Percentiles rank a stretch among this genome's conserved stretches.
Evolutionary conservation across 495 filamentous ascomycete species (phyloP).

Genomic region (Penicillium simplicissimum): DNA sequence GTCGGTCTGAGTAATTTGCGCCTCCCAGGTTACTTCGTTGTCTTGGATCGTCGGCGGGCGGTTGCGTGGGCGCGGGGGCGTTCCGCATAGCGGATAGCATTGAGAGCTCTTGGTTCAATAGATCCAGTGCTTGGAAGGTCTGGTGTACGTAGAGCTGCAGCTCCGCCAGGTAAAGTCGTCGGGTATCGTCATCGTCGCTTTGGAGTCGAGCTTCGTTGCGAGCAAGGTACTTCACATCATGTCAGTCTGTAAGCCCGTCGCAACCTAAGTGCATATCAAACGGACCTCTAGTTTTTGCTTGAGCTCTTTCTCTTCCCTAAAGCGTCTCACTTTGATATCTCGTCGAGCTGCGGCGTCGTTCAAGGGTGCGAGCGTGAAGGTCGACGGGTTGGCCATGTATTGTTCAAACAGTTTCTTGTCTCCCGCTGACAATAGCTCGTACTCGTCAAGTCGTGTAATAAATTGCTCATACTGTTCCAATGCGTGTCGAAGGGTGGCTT

Average conservation of each 20-base stretch:
- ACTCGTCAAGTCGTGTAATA: conserved; percentile 72
- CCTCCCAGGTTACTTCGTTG: conserved; percentile 41
- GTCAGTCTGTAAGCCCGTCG: conserved; percentile 25
- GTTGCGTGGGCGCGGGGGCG: conserved; percentile 29
- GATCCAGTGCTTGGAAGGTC: conserved; percentile 81
- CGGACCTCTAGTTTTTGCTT: conserved; percentile 77
- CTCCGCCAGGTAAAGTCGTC: conserved; percentile 74
- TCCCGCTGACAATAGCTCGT: conserved; percentile 64
- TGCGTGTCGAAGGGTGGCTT: conserved; percentile 59
- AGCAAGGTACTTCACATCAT: conserved; percentile 52
- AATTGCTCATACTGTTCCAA: conserved; percentile 73
- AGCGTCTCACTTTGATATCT: conserved; percentile 82
- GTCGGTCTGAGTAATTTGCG: conserved; percentile 68
- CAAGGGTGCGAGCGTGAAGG: conserved; percentile 68
- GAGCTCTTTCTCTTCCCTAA: conserved; percentile 81
- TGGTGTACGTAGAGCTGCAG: conserved; percentile 72
- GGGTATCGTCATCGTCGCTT: conserved; percentile 75
- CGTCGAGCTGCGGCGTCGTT: conserved; percentile 72
- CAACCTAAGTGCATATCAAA: not conserved
- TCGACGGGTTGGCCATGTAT: conserved; percentile 64
- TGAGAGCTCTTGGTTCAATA: conserved; percentile 77
- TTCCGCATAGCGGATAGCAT: conserved; percentile 73
- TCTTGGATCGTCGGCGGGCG: conserved; percentile 49
- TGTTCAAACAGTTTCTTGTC: conserved; percentile 72
- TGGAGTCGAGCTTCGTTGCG: conserved; percentile 60